These are phyloP conservation scores for Myxozyma sirexii DNA, from an alignment of 805 yeast genomes.

Conservation along the genomic window DNA sequence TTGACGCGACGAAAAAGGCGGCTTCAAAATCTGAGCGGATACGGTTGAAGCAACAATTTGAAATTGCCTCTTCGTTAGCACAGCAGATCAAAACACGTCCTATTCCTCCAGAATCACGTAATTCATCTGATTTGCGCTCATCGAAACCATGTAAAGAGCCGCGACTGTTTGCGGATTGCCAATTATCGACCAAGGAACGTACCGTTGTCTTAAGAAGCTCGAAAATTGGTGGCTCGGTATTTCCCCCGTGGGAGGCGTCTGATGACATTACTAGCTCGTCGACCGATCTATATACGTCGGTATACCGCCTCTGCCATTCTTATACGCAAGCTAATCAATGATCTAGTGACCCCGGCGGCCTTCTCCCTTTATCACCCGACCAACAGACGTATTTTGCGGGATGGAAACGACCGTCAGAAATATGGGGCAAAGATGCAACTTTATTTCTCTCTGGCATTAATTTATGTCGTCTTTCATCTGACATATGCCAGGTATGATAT, in stretches of 20 bases:
- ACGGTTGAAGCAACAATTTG: background rate
- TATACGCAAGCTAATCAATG: background rate
- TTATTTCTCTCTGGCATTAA: background rate
- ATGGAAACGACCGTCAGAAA: slow-evolving; percentile 35
- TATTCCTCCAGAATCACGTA: background rate
- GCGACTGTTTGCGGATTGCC: slow-evolving; percentile 1
- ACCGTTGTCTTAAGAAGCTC: slow-evolving; percentile 20
- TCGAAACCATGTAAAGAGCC: slow-evolving; percentile 1
- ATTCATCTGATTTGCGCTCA: background rate
- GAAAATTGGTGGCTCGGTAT: slow-evolving; percentile 22
- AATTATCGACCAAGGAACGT: slow-evolving; percentile 15
- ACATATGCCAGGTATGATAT: slow-evolving; percentile 21
- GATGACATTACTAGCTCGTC: background rate
- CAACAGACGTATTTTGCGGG: slow-evolving; percentile 23
- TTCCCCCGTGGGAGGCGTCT: slow-evolving; percentile 29
- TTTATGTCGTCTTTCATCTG: background rate
- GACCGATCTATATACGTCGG: slow-evolving; percentile 6
- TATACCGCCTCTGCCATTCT: background rate
- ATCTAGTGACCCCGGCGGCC: slow-evolving; percentile 35
- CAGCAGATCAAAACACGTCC: slow-evolving; percentile 3
- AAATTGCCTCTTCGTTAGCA: background rate
- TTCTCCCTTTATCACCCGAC: slow-evolving; percentile 22
- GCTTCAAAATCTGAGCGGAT: background rate
- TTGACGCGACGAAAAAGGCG: slow-evolving; percentile 11
- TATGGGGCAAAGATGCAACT: slow-evolving; percentile 15